phyloP scores from a whole-genome alignment of 345 rosid genomes.

The Salix dunnii region DNA sequence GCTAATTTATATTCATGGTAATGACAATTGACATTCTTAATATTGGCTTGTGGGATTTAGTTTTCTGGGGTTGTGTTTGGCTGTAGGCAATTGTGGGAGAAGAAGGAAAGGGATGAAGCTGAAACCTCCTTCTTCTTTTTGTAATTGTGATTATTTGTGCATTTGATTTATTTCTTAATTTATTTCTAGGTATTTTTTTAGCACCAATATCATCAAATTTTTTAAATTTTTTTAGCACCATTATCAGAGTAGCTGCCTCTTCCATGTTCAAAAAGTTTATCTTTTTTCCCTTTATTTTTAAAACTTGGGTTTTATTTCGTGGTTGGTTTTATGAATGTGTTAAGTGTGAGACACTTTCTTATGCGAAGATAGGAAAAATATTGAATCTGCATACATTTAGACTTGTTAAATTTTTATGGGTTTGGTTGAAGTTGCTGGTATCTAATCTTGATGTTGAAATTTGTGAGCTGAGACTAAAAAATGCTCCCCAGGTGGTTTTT shows the following conservation, averaged over 20 bases:
- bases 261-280: slow-evolving; percentile 1
- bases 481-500: neutral
- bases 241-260: slow-evolving; percentile 1
- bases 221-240: neutral
- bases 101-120: slow-evolving; percentile 25
- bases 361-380: neutral
- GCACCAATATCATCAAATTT: neutral
- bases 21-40: neutral
- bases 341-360: slow-evolving; percentile 9
- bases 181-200: neutral
- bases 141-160: neutral
- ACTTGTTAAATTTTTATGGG: neutral
- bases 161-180: neutral
- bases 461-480: neutral
- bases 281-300: neutral
- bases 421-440: slow-evolving; percentile 8
- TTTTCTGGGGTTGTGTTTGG: neutral
- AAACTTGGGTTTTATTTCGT: neutral
- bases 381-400: neutral
- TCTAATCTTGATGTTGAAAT: neutral
- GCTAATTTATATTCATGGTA: neutral
- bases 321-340: neutral
- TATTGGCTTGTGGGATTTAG: slow-evolving; percentile 9
- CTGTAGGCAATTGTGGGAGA: slow-evolving; percentile 1
- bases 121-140: slow-evolving; percentile 13